Percentiles rank a stretch among this genome's conserved stretches.
phyloP scores from a whole-genome alignment of 768 basidiomycete species.

The Bullera alba region DNA sequence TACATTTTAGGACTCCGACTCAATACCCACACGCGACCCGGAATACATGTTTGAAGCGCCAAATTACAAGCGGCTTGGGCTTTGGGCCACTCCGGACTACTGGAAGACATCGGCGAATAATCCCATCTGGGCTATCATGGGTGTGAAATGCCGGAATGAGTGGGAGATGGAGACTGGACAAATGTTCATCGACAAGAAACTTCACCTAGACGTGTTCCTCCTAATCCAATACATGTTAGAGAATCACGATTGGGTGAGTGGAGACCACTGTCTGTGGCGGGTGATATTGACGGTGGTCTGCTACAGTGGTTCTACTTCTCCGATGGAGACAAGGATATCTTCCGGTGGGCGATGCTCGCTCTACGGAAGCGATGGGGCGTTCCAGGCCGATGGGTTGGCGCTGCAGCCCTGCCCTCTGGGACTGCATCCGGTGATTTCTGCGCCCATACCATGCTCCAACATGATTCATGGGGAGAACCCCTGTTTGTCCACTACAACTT shows the following conservation, averaged over 20 bases:
- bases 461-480: constrained; percentile 40
- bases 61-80: constrained; percentile 46
- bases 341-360: constrained; percentile 47
- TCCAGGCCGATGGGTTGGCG: constrained; percentile 48
- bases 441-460: constrained; percentile 43
- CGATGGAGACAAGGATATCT: constrained; percentile 48
- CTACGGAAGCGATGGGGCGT: constrained; percentile 51
- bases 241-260: constrained; percentile 40
- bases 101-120: constrained; percentile 48
- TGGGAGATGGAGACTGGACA: constrained; percentile 51
- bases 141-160: constrained; percentile 49
- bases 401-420: constrained; percentile 44
- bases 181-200: constrained; percentile 49
- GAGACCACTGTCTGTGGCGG: not conserved
- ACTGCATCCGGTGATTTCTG: constrained; percentile 29
- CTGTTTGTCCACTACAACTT: constrained; percentile 49
- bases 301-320: constrained; percentile 47
- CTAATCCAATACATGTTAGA: constrained; percentile 45
- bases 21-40: constrained; percentile 43
- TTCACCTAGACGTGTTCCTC: constrained; percentile 47
- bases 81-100: constrained; percentile 46
- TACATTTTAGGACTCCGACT: constrained; percentile 38
- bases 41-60: constrained; percentile 47
- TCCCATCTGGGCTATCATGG: constrained; percentile 48
- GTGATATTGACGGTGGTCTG: not conserved